Percentiles rank a stretch among this genome's conserved stretches.
These are phyloP conservation scores for Allium cepa DNA, from an alignment of 106 monocot genomes.

Conservation along the genomic window DNA sequence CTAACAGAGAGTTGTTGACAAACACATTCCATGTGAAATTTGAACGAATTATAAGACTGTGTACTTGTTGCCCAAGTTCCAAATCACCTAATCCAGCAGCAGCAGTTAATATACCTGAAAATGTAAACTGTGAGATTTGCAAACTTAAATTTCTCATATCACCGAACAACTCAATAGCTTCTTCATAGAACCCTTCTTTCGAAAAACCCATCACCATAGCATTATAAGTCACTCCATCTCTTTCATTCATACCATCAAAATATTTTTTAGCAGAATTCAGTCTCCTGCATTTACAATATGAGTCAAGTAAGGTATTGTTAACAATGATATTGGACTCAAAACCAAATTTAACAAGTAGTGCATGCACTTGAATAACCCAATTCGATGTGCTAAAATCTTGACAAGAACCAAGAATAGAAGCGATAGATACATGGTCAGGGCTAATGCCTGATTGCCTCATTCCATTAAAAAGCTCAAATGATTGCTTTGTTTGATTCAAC, in stretches of 20 bases:
- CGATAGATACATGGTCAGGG: constrained; percentile 46
- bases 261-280: constrained; percentile 15
- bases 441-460: constrained; percentile 30
- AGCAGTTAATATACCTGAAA: constrained; percentile 48
- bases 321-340: constrained; percentile 30
- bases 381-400: constrained; percentile 7
- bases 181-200: constrained; percentile 36
- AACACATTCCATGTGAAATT: constrained; percentile 79
- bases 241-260: constrained; percentile 35
- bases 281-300: constrained; percentile 70
- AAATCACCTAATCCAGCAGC: constrained; percentile 49
- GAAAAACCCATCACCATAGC: constrained; percentile 65
- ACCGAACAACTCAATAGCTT: constrained; percentile 38
- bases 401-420: constrained; percentile 43
- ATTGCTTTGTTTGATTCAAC: constrained; percentile 7
- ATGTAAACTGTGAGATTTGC: constrained; percentile 68
- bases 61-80: constrained; percentile 55
- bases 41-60: constrained; percentile 39
- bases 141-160: constrained; percentile 41
- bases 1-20: constrained; percentile 64
- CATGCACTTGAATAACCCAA: constrained; percentile 40
- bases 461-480: constrained; percentile 33
- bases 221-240: constrained; percentile 70
- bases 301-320: constrained; percentile 69
- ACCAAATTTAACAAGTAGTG: constrained; percentile 38